Conservation (phyloP, 2,329 filamentous ascomycete genomes). For the Fusarium tricinctum region DNA sequence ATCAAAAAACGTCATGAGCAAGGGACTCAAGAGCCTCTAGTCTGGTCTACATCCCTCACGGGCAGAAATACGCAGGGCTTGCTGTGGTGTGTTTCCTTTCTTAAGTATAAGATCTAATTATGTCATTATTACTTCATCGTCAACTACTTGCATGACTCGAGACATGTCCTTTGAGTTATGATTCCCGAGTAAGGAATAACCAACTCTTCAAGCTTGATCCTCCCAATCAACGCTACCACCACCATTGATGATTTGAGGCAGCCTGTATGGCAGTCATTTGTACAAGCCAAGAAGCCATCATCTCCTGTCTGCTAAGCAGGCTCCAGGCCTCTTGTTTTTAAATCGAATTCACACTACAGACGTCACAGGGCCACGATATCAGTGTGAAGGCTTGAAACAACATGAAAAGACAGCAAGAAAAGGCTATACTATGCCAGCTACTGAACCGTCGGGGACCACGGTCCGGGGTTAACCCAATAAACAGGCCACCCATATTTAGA, state of each 20-base stretch:
- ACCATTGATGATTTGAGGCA: background rate
- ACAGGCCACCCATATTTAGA: conserved; percentile 24
- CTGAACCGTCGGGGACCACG: conserved; percentile 26
- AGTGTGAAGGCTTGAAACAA: background rate
- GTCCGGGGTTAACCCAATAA: conserved; percentile 32
- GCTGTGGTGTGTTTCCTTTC: background rate
- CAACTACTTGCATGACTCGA: conserved; percentile 17
- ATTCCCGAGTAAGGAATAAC: conserved; percentile 18
- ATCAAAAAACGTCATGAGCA: conserved; percentile 35
- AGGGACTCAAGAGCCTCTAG: conserved; percentile 11
- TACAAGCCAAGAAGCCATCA: background rate
- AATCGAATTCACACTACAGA: background rate
- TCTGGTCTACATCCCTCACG: conserved; percentile 1
- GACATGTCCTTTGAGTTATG: background rate
- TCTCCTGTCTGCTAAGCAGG: background rate
- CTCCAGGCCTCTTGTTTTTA: background rate
- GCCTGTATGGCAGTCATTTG: background rate
- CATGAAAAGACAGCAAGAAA: conserved; percentile 31
- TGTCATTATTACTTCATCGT: conserved; percentile 22
- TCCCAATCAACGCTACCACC: background rate
- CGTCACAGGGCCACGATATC: conserved; percentile 2
- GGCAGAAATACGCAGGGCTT: background rate
- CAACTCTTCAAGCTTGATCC: background rate
- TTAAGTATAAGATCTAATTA: conserved; percentile 1
- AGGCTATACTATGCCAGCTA: conserved; percentile 46